Conservation (phyloP, 768 basidiomycete species). For the Piloderma croceum region DNA sequence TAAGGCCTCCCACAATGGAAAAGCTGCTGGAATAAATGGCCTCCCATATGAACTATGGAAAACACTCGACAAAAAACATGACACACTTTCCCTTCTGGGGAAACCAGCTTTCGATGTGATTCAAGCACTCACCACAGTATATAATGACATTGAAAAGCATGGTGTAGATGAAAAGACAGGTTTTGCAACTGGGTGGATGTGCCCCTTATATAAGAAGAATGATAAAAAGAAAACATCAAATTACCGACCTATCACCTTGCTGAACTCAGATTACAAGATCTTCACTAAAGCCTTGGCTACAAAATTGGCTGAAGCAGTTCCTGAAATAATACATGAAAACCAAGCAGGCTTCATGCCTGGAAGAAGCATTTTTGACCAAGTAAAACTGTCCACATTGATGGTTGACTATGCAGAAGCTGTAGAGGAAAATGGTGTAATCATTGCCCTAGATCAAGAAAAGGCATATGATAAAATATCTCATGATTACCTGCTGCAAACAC, state of each 20-base stretch:
- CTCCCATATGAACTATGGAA: conserved; percentile 21
- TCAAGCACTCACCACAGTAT: background rate
- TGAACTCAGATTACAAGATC: conserved; percentile 30
- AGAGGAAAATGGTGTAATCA: background rate
- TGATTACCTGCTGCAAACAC: background rate
- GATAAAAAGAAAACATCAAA: conserved; percentile 11
- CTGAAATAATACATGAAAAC: conserved; percentile 14
- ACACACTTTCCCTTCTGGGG: background rate
- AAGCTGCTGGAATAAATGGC: conserved; percentile 7
- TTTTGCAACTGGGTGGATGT: conserved; percentile 20
- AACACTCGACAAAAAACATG: background rate
- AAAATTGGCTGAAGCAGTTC: conserved; percentile 9
- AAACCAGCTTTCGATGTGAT: conserved; percentile 6
- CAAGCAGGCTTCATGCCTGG: conserved; percentile 23
- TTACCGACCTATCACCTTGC: conserved; percentile 17
- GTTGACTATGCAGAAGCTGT: background rate
- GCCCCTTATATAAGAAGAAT: conserved; percentile 28
- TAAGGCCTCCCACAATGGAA: background rate
- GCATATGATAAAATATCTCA: conserved; percentile 15
- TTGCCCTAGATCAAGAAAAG: conserved; percentile 14
- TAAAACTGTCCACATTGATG: background rate
- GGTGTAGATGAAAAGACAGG: background rate
- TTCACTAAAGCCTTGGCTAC: conserved; percentile 21
- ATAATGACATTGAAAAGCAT: conserved; percentile 13
- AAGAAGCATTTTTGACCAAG: conserved; percentile 17